phyloP scores from a whole-genome alignment of 768 basidiomycete species.

The Amanita rubescens region DNA sequence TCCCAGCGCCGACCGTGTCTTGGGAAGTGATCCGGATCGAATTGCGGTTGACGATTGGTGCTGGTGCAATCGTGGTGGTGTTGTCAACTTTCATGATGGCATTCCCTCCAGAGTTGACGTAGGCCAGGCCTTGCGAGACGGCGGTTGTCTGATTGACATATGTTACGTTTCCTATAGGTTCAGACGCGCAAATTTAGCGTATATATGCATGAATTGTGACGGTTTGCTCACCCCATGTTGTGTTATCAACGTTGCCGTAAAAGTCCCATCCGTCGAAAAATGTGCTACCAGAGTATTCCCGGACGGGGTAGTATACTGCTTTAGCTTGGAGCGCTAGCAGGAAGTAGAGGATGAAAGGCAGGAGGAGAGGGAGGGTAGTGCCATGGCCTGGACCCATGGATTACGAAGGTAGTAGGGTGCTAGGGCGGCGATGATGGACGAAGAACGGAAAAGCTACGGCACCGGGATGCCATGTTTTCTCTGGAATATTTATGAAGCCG shows the following conservation, averaged over 20 bases:
- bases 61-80: conserved; percentile 36
- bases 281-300: conserved; percentile 35
- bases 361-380: background rate
- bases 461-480: too few relatives aligned
- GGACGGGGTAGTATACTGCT: conserved; percentile 28
- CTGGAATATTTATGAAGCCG: too few relatives aligned
- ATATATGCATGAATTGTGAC: background rate
- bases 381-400: background rate
- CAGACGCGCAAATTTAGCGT: too few relatives aligned
- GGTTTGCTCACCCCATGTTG: conserved; percentile 31
- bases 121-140: conserved; percentile 42
- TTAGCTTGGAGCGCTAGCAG: background rate
- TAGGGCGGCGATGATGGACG: background rate
- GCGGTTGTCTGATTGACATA: conserved; percentile 47
- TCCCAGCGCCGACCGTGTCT: conserved; percentile 35
- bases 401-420: background rate
- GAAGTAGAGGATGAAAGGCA: background rate
- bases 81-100: conserved; percentile 76
- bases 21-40: conserved; percentile 44
- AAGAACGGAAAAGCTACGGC: too few relatives aligned
- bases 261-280: conserved; percentile 56
- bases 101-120: conserved; percentile 51
- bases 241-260: conserved; percentile 41
- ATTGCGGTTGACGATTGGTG: conserved; percentile 23
- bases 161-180: conserved; percentile 47